Percentiles rank a stretch among this genome's conserved stretches.
Evolutionary conservation across 768 basidiomycete genomes (phyloP).

Genomic region (Tulasnella sp.): DNA sequence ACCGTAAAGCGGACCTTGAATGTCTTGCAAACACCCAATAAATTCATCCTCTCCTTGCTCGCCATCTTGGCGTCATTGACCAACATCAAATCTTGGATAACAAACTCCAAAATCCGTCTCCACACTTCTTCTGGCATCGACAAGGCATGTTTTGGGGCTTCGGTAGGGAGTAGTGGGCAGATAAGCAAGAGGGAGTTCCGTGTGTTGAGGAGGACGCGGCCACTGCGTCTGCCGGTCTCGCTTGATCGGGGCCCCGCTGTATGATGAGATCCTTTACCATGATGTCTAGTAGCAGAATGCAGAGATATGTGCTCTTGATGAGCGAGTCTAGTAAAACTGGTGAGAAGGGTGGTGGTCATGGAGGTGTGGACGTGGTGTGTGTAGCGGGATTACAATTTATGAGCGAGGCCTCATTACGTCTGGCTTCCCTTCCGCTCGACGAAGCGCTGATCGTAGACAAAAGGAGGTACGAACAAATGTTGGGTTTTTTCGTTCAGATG

Average conservation of each 20-base stretch:
- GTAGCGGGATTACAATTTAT: no score
- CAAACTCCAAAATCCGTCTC: constrained; percentile 13
- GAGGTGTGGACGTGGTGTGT: no score
- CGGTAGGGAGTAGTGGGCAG: constrained; percentile 4
- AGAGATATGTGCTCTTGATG: no score
- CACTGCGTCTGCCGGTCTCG: background rate
- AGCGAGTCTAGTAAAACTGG: no score
- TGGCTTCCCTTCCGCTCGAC: no score
- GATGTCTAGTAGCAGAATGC: no score
- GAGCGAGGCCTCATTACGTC: no score
- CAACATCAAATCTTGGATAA: background rate
- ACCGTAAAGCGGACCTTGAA: constrained; percentile 33
- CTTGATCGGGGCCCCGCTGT: background rate
- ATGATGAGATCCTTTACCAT: no score
- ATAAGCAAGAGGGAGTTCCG: background rate
- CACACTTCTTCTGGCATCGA: constrained; percentile 17
- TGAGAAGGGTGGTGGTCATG: no score
- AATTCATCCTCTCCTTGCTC: constrained; percentile 3
- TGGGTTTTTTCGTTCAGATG: no score
- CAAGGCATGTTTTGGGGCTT: constrained; percentile 13
- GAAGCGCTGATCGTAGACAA: no score
- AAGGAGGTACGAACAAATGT: no score
- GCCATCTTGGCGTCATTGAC: background rate
- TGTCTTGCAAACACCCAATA: constrained; percentile 32
- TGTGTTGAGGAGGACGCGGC: constrained; percentile 1